Percentiles rank a stretch among this genome's conserved stretches.
Evolutionary conservation across 2,329 filamentous ascomycete species (phyloP).

Genomic region (Diaporthe amygdali): DNA sequence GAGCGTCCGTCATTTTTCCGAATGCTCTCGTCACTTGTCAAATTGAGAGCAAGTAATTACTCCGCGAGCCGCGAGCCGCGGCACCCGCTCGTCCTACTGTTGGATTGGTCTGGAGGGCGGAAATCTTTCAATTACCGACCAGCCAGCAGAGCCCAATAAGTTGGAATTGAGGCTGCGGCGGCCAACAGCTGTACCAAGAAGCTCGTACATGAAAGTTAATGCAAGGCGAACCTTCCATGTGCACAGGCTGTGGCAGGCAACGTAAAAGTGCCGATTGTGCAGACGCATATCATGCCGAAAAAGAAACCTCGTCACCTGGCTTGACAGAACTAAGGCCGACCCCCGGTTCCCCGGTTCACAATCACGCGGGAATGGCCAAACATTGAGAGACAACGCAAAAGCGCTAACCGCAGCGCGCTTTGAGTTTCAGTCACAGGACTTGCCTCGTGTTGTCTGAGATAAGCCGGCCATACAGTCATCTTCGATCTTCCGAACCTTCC

Average conservation of each 20-base stretch:
- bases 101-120: neutral
- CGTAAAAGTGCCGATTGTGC: neutral
- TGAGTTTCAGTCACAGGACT: too few species aligned
- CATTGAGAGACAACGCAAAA: too few species aligned
- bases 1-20: neutral
- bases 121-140: neutral
- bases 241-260: slow-evolving; percentile 1
- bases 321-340: neutral
- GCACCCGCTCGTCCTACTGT: too few species aligned
- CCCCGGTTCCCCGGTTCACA: too few species aligned
- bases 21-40: neutral
- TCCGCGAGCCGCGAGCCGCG: too few species aligned
- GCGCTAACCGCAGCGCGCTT: too few species aligned
- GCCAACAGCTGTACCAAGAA: neutral
- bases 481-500: too few species aligned
- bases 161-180: neutral
- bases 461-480: too few species aligned
- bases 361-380: too few species aligned
- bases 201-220: slow-evolving; percentile 5
- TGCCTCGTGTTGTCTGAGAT: too few species aligned
- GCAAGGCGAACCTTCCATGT: neutral
- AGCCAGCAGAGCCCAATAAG: neutral
- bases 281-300: too few species aligned
- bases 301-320: neutral
- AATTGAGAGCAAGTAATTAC: neutral